phyloP scores from a whole-genome alignment of 169 alveolate genomes.

The Besnoitia besnoiti region DNA sequence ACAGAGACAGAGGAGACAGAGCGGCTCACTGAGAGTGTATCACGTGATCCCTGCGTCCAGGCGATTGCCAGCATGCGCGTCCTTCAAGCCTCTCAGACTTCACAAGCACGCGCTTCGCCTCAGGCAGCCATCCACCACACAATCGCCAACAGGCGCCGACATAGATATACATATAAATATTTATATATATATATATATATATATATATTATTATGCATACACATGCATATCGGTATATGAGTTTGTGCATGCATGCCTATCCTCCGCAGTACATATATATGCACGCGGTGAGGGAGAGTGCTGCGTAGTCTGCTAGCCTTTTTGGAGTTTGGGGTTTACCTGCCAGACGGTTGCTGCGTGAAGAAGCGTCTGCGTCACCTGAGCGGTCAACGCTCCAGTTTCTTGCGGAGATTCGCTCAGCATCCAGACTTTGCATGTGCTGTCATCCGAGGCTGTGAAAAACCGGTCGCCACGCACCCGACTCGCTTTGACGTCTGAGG shows the following conservation, averaged over 20 bases:
- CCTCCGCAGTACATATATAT: neutral
- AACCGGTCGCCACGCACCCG: neutral
- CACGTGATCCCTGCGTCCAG: too few species aligned
- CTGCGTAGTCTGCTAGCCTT: neutral
- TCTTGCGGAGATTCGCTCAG: neutral
- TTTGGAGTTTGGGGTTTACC: neutral
- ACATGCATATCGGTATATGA: too few species aligned
- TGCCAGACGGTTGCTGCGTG: slow-evolving; percentile 33
- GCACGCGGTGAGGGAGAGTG: neutral
- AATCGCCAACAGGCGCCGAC: too few species aligned
- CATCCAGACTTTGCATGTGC: slow-evolving; percentile 16
- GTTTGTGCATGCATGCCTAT: neutral
- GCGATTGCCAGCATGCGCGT: too few species aligned
- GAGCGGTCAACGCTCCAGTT: neutral
- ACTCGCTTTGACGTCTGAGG: slow-evolving; percentile 5
- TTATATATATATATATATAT: too few species aligned
- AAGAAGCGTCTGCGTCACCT: neutral
- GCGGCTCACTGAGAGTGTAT: too few species aligned
- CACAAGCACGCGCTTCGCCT: too few species aligned
- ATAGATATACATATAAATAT: too few species aligned
- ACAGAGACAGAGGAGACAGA: too few species aligned
- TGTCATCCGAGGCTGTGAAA: slow-evolving; percentile 18
- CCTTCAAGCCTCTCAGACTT: too few species aligned
- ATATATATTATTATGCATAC: neutral
- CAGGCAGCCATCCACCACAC: too few species aligned